Evolutionary conservation across 805 yeast species (phyloP).

Genomic region (Cyberlindnera americana): DNA sequence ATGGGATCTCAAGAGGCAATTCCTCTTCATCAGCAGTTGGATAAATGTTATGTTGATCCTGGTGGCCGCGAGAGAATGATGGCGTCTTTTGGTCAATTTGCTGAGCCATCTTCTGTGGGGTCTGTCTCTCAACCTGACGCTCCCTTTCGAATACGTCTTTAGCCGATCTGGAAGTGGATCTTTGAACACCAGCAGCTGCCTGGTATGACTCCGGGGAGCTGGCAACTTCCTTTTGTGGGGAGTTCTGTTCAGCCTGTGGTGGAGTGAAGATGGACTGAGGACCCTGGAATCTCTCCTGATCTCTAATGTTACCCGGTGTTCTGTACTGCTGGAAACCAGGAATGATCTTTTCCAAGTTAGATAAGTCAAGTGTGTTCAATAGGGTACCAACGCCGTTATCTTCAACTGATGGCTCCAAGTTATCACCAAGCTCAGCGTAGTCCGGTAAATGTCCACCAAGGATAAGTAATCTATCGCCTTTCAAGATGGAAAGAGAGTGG

Average conservation of each 20-base stretch:
- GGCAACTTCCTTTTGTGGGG: conserved; percentile 9
- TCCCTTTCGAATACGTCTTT: conserved; percentile 26
- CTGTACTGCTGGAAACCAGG: conserved; percentile 35
- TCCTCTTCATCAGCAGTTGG: conserved; percentile 24
- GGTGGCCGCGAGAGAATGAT: conserved; percentile 1
- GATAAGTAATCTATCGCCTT: conserved; percentile 64
- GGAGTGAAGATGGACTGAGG: conserved; percentile 23
- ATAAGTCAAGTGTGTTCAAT: conserved; percentile 60
- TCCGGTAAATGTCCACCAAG: conserved; percentile 92
- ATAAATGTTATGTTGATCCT: background rate
- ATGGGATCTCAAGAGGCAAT: conserved; percentile 28
- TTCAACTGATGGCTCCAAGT: conserved; percentile 49
- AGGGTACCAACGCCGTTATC: conserved; percentile 56
- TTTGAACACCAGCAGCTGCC: conserved; percentile 1
- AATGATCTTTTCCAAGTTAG: conserved; percentile 32
- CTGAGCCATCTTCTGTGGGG: conserved; percentile 9
- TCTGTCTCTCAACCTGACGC: conserved; percentile 12
- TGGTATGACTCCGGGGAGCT: conserved; percentile 2
- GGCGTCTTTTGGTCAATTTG: conserved; percentile 2
- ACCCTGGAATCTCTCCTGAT: conserved; percentile 21
- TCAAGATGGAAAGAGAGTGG: conserved; percentile 74
- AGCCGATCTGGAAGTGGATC: conserved; percentile 12
- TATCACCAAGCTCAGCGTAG: conserved; percentile 47
- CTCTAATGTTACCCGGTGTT: conserved; percentile 30
- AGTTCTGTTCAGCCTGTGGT: conserved; percentile 7